Base-by-base conservation (phyloP, 192 early-diverging fungal genomes). In the Backusella parvicylindrica region DNA sequence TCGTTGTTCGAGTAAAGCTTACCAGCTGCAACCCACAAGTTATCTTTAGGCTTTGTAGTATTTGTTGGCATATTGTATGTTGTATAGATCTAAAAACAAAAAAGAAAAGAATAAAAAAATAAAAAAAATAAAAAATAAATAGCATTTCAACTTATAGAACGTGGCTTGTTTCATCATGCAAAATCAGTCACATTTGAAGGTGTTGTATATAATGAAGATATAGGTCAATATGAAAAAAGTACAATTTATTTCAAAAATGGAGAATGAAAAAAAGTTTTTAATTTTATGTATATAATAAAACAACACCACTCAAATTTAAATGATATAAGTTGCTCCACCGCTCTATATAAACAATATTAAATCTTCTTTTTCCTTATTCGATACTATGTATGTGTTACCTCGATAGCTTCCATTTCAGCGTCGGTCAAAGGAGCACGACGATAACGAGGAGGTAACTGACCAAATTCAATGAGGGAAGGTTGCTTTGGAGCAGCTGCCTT, bases 21-120 rank as follows among this genome's bases (percentile, higher is more conserved):
- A 77, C 79, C 84, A 63, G 88, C 86, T 32, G 89, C 88, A 7
- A 88, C 79, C 92, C 92, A 93, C 65, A 93, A 88, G 73, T 93
- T 93, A 18, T 85, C 79, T 64, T 70, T 41, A 66, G 64, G 53
- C 26, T 28, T 23, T 60, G 53, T 60, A 21, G 53, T 12, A 26
- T 7, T 12, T 60, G 53, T n/a, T 26, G 23, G 23, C 53, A 60
- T 60, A 13, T 9, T 56, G 23, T 56, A 1, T 56, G 11, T 23
- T 60, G 0, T 60, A 60, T 60, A 28, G n/a, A n/a, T n/a, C n/a
- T 11, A 26, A 60, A 26, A 50, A 6, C 3, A 8, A 50, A 3
- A n/a, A 18, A 28, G 16, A n/a, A 6, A 26, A 7, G 0, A 12
- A 56, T 26, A 28, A 56, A 60, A 60, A 60, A 60, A 12, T 11